These are phyloP conservation scores for Eucalyptus microcorys DNA, from an alignment of 345 rosid species.

Conservation along the genomic window DNA sequence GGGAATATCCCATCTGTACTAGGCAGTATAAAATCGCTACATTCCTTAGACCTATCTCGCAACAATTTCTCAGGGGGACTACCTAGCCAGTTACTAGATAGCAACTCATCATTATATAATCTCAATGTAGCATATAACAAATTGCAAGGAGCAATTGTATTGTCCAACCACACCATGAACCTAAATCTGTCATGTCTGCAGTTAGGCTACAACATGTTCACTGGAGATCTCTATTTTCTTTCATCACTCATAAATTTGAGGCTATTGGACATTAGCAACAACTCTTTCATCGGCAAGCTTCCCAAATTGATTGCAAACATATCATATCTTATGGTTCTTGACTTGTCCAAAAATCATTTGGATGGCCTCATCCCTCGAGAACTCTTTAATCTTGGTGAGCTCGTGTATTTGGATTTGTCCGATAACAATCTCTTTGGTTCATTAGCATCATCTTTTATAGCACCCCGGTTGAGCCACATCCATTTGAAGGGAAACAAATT, in stretches of 20 bases:
- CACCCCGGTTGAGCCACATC: fast-evolving
- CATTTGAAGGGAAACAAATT: background rate
- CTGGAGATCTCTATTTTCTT: background rate
- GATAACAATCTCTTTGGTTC: background rate
- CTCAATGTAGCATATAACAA: background rate
- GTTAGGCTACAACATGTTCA: background rate
- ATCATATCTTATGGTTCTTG: fast-evolving
- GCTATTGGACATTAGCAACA: background rate
- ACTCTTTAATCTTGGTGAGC: fast-evolving
- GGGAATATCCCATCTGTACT: background rate
- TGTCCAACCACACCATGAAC: fast-evolving
- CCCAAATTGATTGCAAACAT: fast-evolving
- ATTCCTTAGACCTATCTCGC: fast-evolving
- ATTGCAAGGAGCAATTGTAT: background rate
- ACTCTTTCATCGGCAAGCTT: background rate
- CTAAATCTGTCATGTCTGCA: fast-evolving
- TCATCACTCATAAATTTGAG: fast-evolving
- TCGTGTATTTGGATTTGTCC: background rate
- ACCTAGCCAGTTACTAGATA: fast-evolving
- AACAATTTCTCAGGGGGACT: background rate
- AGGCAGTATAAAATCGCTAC: fast-evolving
- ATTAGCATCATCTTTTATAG: fast-evolving
- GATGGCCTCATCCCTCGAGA: background rate
- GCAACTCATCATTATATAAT: fast-evolving
- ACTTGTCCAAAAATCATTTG: background rate